Conservation (phyloP, 108 stramenopile species). For the Cyclostephanos invisitatus region DNA sequence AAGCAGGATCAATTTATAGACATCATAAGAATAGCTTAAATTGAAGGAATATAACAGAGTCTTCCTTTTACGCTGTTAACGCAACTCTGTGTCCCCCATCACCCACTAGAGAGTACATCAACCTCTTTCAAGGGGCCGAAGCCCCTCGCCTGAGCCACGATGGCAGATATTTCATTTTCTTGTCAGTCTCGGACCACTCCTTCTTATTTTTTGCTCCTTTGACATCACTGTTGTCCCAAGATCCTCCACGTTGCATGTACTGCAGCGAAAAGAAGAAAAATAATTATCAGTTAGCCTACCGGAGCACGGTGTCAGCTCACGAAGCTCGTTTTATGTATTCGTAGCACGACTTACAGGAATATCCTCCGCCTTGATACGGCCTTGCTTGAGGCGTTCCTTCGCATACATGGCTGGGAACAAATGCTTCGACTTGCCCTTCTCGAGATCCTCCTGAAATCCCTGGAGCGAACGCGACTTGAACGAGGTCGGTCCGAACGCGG, state of each 20-base stretch:
- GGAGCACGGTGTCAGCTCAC: not conserved
- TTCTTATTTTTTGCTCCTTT: slow-evolving; percentile 56
- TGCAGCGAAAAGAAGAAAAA: slow-evolving; percentile 1
- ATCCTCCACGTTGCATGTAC: slow-evolving; percentile 59
- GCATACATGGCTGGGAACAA: slow-evolving; percentile 34
- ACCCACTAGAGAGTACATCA: not conserved
- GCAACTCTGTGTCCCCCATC: not conserved
- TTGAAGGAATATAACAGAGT: no score
- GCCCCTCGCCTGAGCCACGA: not conserved
- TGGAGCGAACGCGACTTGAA: slow-evolving; percentile 44
- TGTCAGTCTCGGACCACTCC: slow-evolving; percentile 67
- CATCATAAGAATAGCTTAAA: no score
- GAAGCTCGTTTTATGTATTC: not conserved
- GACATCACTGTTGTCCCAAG: slow-evolving; percentile 74
- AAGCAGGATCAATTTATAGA: no score
- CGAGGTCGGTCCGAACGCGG: slow-evolving; percentile 17
- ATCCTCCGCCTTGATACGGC: slow-evolving; percentile 32
- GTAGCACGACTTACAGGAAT: slow-evolving; percentile 22
- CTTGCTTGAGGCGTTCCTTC: slow-evolving; percentile 19
- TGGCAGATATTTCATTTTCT: slow-evolving; percentile 20
- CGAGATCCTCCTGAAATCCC: slow-evolving; percentile 44
- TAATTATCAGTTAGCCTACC: not conserved
- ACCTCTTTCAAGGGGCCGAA: not conserved
- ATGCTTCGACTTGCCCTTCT: slow-evolving; percentile 36
- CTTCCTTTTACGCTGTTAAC: no score